Percentiles rank a stretch among this genome's conserved stretches.
Conservation (phyloP, 495 filamentous ascomycete species). For the Hypomontagnella monticulosa region DNA sequence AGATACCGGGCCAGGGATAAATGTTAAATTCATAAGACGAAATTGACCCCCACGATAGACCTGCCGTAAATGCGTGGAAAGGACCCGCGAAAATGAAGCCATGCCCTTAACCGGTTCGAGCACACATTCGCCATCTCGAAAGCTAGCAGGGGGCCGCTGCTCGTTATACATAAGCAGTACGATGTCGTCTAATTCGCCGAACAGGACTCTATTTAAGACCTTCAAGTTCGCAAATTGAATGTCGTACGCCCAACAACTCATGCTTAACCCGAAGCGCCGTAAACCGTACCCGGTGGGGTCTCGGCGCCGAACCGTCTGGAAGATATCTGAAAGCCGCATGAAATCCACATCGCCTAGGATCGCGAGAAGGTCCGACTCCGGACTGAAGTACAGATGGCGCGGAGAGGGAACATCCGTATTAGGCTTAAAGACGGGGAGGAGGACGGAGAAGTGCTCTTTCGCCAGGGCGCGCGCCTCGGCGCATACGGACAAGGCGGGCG, state of each 20-base stretch:
- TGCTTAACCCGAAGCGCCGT: conserved; percentile 10
- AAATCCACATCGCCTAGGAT: conserved; percentile 42
- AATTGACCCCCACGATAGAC: not conserved
- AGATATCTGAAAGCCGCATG: conserved; percentile 29
- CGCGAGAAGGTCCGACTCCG: conserved; percentile 43
- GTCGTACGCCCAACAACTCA: conserved; percentile 9
- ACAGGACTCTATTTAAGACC: not conserved
- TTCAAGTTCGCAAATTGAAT: not conserved
- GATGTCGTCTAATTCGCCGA: conserved; percentile 14
- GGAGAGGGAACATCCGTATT: not conserved
- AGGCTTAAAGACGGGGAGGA: conserved; percentile 40
- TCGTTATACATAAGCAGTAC: conserved; percentile 28
- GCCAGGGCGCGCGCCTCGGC: conserved; percentile 47
- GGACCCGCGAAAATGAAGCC: conserved; percentile 1
- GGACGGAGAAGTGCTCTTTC: conserved; percentile 43
- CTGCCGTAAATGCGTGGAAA: not conserved
- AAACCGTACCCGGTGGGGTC: conserved; percentile 8
- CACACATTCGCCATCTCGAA: conserved; percentile 20
- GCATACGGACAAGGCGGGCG: conserved; percentile 45
- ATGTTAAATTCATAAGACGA: conserved; percentile 21
- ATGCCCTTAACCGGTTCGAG: conserved; percentile 2
- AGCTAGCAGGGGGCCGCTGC: conserved; percentile 10
- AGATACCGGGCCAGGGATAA: conserved; percentile 1
- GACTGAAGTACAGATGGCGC: conserved; percentile 45
- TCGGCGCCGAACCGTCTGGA: conserved; percentile 5